Evolutionary conservation across 2,329 filamentous ascomycete species (phyloP).

Genomic region (Aspergillus sp.): DNA sequence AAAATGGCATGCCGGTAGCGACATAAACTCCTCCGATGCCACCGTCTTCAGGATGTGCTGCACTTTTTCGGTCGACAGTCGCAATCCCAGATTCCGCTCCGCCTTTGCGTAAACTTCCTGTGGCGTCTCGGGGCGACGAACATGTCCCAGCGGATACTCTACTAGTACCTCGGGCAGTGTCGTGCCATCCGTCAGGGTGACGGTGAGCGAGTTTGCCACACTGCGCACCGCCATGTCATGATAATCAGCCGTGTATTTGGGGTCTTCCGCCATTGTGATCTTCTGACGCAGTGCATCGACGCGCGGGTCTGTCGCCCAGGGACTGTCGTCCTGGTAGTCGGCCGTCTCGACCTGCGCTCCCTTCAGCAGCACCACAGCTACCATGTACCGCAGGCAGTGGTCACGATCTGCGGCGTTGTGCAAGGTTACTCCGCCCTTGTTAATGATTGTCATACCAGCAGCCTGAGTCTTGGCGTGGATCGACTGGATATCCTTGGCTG

Average conservation of each 20-base stretch:
- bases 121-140: not conserved
- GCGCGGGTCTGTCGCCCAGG: constrained; percentile 23
- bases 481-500: not conserved
- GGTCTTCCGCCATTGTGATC: constrained; percentile 29
- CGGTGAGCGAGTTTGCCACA: not conserved
- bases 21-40: not conserved
- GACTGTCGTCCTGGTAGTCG: constrained; percentile 32
- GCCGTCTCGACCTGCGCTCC: constrained; percentile 21
- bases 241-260: constrained; percentile 33
- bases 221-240: constrained; percentile 18
- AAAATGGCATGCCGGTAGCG: not conserved
- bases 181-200: not conserved
- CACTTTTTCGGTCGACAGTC: not conserved
- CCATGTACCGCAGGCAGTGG: constrained; percentile 38
- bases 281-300: constrained; percentile 28
- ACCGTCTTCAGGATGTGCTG: not conserved
- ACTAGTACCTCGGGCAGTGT: not conserved
- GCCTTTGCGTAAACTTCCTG: not conserved
- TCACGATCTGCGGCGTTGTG: constrained; percentile 37
- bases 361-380: constrained; percentile 37
- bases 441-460: constrained; percentile 28
- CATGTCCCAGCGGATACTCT: not conserved
- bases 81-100: not conserved
- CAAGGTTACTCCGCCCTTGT: constrained; percentile 29
- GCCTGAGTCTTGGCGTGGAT: not conserved